A percentile compares a stretch with the other conserved stretches of the same genome.
Evolutionary conservation across 768 basidiomycete species (phyloP).

Genomic region (Tremella mesenterica): DNA sequence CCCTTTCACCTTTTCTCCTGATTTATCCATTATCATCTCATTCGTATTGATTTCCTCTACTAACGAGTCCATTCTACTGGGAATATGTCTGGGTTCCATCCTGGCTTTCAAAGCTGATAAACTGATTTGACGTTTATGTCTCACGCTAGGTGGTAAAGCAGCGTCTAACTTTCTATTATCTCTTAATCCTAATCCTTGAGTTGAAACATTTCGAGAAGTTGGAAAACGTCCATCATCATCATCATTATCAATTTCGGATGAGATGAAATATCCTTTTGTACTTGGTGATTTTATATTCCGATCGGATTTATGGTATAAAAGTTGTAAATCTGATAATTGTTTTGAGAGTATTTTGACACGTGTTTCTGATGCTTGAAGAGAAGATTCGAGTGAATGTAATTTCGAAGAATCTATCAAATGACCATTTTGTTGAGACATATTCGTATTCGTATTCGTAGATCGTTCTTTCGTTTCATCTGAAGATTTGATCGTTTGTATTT

Average conservation of each 20-base stretch:
- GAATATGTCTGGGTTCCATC: slow-evolving; percentile 21
- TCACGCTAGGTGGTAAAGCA: slow-evolving; percentile 31
- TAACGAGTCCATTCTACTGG: slow-evolving; percentile 1
- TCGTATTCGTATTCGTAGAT: too few relatives aligned
- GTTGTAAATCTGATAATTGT: slow-evolving; percentile 32
- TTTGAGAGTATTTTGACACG: slow-evolving; percentile 30
- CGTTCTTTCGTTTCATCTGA: too few relatives aligned
- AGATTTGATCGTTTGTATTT: neutral
- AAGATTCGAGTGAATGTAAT: slow-evolving; percentile 22
- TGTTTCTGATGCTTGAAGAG: slow-evolving; percentile 23
- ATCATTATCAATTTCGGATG: slow-evolving; percentile 7
- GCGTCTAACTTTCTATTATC: slow-evolving; percentile 24
- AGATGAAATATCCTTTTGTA: slow-evolving; percentile 12
- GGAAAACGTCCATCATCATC: neutral
- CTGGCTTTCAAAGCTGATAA: slow-evolving; percentile 39
- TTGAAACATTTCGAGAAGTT: too few relatives aligned
- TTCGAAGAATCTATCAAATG: neutral
- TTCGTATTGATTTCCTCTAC: neutral
- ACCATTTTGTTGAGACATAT: too few relatives aligned
- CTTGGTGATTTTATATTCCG: neutral
- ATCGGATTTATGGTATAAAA: neutral
- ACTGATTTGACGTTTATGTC: slow-evolving; percentile 41
- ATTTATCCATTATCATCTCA: too few relatives aligned
- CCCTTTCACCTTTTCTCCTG: neutral
- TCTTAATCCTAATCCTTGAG: too few relatives aligned